Percentiles rank a stretch among this genome's conserved stretches.
phyloP scores from a whole-genome alignment of 2,329 filamentous ascomycete genomes.

The Ophiostoma montium region DNA sequence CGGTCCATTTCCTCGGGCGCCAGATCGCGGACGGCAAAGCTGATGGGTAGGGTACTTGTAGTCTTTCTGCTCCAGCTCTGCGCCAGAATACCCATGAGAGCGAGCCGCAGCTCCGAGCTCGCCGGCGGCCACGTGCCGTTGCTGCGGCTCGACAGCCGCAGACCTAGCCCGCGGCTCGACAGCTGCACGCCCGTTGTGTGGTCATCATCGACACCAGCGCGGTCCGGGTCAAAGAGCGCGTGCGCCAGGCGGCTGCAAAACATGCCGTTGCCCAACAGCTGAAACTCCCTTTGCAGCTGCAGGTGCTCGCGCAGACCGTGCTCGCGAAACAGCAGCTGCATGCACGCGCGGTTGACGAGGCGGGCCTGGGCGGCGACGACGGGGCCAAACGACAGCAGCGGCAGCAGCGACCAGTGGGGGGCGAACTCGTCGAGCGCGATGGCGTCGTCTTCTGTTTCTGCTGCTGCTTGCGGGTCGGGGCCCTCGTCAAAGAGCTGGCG shows the following conservation, averaged over 20 bases:
- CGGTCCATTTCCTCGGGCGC: slow-evolving; percentile 63
- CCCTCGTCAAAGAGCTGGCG: slow-evolving; percentile 22
- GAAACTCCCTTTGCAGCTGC: slow-evolving; percentile 61
- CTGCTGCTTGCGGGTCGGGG: too few relatives aligned
- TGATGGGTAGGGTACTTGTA: slow-evolving; percentile 37
- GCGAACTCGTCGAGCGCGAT: slow-evolving; percentile 20
- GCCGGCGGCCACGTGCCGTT: slow-evolving; percentile 76
- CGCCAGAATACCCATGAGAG: slow-evolving; percentile 69
- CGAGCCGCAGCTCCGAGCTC: slow-evolving; percentile 80
- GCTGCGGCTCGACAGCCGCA: slow-evolving; percentile 62
- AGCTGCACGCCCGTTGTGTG: slow-evolving; percentile 51
- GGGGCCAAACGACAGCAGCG: slow-evolving; percentile 62
- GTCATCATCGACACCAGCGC: slow-evolving; percentile 54
- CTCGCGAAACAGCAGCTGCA: slow-evolving; percentile 59
- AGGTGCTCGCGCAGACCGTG: slow-evolving; percentile 63
- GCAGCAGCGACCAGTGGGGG: slow-evolving; percentile 45
- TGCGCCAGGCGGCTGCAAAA: slow-evolving; percentile 70
- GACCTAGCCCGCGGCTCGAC: slow-evolving; percentile 61
- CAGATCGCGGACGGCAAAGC: slow-evolving; percentile 75
- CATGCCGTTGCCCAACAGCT: slow-evolving; percentile 70
- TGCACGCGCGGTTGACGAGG: slow-evolving; percentile 62
- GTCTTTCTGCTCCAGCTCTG: slow-evolving; percentile 42
- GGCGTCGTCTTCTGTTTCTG: neutral
- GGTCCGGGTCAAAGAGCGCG: slow-evolving; percentile 71
- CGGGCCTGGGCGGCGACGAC: slow-evolving; percentile 60